phyloP scores from a whole-genome alignment of 2,329 filamentous ascomycete genomes.

The Colletotrichum scovillei region DNA sequence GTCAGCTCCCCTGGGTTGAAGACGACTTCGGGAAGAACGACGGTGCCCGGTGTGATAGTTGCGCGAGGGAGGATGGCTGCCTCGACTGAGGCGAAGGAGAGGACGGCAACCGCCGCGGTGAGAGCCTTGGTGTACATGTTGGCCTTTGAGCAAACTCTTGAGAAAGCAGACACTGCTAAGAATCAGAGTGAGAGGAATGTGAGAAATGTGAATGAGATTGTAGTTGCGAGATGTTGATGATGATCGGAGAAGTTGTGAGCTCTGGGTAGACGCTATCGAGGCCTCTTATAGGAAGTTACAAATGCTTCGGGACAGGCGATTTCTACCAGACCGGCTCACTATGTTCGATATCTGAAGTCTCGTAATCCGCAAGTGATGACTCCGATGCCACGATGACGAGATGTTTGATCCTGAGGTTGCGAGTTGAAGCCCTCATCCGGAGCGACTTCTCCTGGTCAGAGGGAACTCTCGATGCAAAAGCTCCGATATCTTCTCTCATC shows the following conservation, averaged over 20 bases:
- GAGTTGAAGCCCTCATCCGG: not conserved
- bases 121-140: not conserved
- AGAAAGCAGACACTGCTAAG: too few species aligned
- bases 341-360: not conserved
- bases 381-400: not conserved
- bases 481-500: not conserved
- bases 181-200: not conserved
- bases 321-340: not conserved
- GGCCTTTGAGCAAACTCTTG: not conserved
- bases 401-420: not conserved
- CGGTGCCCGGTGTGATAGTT: not conserved
- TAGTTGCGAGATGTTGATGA: not conserved
- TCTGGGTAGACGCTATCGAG: not conserved
- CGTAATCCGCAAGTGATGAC: not conserved
- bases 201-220: not conserved
- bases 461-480: not conserved
- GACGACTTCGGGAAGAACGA: slow-evolving; percentile 11
- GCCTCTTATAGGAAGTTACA: not conserved
- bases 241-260: not conserved
- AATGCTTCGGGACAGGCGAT: not conserved
- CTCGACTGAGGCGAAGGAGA: not conserved
- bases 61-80: slow-evolving; percentile 7
- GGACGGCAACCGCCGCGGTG: not conserved
- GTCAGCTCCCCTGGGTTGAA: not conserved
- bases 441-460: not conserved